Evolutionary conservation across 257 asterid species (phyloP), one percentile per base, ranked within the genome.

Genomic region (Solanum peruvianum): DNA sequence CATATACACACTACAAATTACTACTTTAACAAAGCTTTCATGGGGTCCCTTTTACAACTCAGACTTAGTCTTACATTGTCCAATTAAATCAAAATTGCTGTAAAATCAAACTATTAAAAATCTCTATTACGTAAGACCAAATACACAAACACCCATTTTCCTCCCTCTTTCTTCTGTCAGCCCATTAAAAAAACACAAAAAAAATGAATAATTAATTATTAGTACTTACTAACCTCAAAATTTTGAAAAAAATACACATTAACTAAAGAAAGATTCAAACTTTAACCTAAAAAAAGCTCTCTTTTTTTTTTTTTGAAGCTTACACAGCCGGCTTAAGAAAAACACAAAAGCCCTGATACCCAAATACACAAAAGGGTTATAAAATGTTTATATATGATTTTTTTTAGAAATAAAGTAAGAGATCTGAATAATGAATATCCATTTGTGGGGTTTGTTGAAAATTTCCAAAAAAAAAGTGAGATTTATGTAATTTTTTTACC

Each of bases 11-110:
- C 71, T 66, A 83, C 86, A 87, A 81, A n/a, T 25, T 82, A 94
- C 96, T 93, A 88, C 94, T 90, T 93, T 91, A 90, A 91, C 83
- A 85, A 91, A 75, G 89, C 82, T 89, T 86, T 88, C 89, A 78
- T 21, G 35, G 91, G 89, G 87, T 88, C 70, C 62, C 90, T 14
- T 64, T 45, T 82, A 20, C 58, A 49, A 20, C 18, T n/a, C 16
- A 7, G 87, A 85, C 69, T 45, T 37, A 87, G 72, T 84, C 80
- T 39, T 64, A 12, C 84, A 72, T 35, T 73, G 49, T 73, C 83
- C 76, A 33, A 56, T 16, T 69, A 71, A 31, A 64, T 42, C 33
- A 60, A 29, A 31, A 1, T 29, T 3, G 29, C 2, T 37, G 35
- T 76, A 76, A 27, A 69, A 37, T 45, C 29, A 33, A 72, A 86